A percentile compares a stretch with the other conserved stretches of the same genome.
Conservation (phyloP, 2,329 filamentous ascomycete genomes). For the Endothia cerciana region DNA sequence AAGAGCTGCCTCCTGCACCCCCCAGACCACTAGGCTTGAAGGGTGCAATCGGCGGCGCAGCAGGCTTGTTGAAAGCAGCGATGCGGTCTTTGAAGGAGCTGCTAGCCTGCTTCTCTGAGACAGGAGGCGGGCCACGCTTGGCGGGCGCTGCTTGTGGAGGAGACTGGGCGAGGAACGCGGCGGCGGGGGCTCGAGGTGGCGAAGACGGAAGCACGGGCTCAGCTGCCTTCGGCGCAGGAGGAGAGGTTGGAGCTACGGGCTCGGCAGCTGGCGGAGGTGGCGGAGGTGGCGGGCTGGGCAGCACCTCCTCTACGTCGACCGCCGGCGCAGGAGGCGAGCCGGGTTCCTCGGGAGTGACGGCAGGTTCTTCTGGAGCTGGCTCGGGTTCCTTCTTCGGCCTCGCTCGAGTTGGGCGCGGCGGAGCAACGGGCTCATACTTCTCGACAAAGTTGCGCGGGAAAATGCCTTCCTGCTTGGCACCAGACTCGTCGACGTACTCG, state of each 20-base stretch:
- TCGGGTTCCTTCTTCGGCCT: conserved; percentile 67
- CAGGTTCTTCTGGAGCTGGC: conserved; percentile 29
- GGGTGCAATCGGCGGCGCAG: conserved; percentile 83
- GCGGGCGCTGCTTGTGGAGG: conserved; percentile 43
- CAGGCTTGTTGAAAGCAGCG: conserved; percentile 92
- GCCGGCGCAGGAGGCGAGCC: conserved; percentile 36
- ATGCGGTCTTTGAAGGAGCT: conserved; percentile 94
- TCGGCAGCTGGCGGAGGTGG: conserved; percentile 37
- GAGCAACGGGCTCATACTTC: conserved; percentile 88
- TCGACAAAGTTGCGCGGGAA: conserved; percentile 98
- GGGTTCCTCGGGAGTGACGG: conserved; percentile 32
- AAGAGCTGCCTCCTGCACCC: conserved; percentile 53
- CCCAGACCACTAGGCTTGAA: conserved; percentile 76
- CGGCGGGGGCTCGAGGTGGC: conserved; percentile 37
- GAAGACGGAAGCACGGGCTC: conserved; percentile 40
- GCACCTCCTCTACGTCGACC: conserved; percentile 43
- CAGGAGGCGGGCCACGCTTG: conserved; percentile 66
- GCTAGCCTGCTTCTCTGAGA: conserved; percentile 71
- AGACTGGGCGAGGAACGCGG: conserved; percentile 20
- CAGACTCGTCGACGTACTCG: conserved; percentile 78
- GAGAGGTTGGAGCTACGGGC: conserved; percentile 37
- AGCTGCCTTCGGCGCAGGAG: conserved; percentile 44
- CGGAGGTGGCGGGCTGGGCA: conserved; percentile 37
- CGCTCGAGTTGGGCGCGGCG: conserved; percentile 78
- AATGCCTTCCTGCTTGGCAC: conserved; percentile 78